Evolutionary conservation across 1,284 basidiomycete species (phyloP), one percentile per base, ranked within the genome.

Genomic region (Cutaneotrichosporon mucoides): DNA sequence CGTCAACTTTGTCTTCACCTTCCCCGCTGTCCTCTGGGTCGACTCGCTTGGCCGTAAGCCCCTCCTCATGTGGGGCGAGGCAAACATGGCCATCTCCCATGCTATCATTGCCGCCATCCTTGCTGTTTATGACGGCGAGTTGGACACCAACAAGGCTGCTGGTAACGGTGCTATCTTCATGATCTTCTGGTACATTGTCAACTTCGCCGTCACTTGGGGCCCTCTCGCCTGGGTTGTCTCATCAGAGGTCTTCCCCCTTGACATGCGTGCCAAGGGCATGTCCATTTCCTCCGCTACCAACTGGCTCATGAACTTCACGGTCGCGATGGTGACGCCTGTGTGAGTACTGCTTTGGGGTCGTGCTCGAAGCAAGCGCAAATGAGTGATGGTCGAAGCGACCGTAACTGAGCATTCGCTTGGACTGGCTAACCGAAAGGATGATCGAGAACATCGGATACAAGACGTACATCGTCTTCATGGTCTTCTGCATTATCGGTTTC

Each of bases 1-100:
- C 68, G 86, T 84, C 66, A 78, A 76, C 66, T 74, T 76, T 48
- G 65, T 76, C 15, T 64, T 76, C 48, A 76, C 76, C 4, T 69
- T 78, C 52, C 76, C 76, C 2, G 76, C 76, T 11, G 75, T 78
- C 1, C 61, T 76, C 5, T 75, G 72, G 38, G 74, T 76, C 44
- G 76, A 78, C 66, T 73, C 73, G 57, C 62, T 76, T 45, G 76
- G 75, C 24, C 71, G 75, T 54, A 72, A 68, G 58, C 75, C 75
- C 4, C 63, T 76, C 57, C 69, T 78, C 42, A 70, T 70, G 42
- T 67, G 65, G 62, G 76, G 76, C 36, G 73, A 73, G 50, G 65
- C 63, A 43, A 70, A 67, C 53, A 76, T 77, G 73, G 73, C 75
- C 51, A 70, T 78, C 48, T 73, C 69, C 2, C 74, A 76, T 50